Base-by-base conservation (phyloP, 208 protist genomes). In the Endotrypanum monterogeii region DNA sequence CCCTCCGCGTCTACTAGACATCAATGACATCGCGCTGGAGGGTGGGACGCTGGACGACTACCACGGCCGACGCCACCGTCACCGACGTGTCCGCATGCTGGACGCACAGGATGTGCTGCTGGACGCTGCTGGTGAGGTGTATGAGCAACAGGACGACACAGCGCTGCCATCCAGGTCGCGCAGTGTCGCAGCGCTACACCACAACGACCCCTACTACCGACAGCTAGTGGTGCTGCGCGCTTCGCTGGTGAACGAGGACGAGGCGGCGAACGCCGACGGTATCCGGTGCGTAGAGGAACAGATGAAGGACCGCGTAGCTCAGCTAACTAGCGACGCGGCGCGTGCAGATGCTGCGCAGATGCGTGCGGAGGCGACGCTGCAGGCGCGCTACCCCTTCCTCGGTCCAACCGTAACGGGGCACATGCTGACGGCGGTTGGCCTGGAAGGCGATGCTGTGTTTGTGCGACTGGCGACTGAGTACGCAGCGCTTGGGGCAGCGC, bases 181-280 rank as follows among this genome's bases (percentile, higher is more conserved):
- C 23, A 63, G 37, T 41, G 69, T 77, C 23, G 54, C 79, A 20
- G 37, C 62, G 12, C 72, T 82, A 25, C 75, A 82, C 57, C 88
- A 83, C 79, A 77, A 39, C 50, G 82, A 86, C 67, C 55, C 78
- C 16, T 87, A 88, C 70, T 90, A 83, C 72, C 76, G 84, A 63
- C 80, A 90, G 82, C 82, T 89, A 56, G 20, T 23, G 52, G 72
- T 75, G 51, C 69, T 83, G 44, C 79, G 76, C 68, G 73, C 78
- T 51, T 58, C 74, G 39, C 73, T 89, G 48, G 65, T 79, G 46
- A 71, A 69, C 18, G 78, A 86, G 73, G 78, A 30, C 9, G 73
- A 74, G 8, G 51, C 52, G 18, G 69, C 67, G 67, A 58, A 70
- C 35, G 66, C 73, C 41, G 62, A 66, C n/a, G 76, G 44, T 14